Base-by-base conservation (phyloP, 2,329 filamentous ascomycete genomes). In the Monosporascus sp. region DNA sequence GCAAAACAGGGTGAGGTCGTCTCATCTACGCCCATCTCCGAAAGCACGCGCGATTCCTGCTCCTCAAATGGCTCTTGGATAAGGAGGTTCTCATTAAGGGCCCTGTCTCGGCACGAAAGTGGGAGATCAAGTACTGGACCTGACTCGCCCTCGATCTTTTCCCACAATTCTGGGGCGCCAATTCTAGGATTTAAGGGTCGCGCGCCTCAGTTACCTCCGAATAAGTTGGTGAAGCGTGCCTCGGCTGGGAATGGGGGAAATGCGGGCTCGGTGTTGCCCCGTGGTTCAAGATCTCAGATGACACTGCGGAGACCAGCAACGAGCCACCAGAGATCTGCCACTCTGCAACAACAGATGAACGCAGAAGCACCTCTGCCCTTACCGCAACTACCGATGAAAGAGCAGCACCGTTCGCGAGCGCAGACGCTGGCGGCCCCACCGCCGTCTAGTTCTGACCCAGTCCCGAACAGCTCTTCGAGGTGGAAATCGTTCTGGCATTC, bases 181-280 rank as follows among this genome's bases (percentile, higher is more conserved):
- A 86, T 90, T 53, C 68, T 87, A 22, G 69, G 72, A 9, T 69
- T 73, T 22, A 61, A 68, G 17, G 65, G 64, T 44, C 65, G 73
- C 18, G 55, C 68, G 18, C 72, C 68, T 60, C 76, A 76, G 55
- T 68, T 82, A 34, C 74, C 82, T 8, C 85, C 84, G 18, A 92
- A 92, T 69, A 91, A 90, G 72, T 76, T 92, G 41, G 87, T 91
- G 50, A 93, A 93, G 71, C 83, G 88, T 55, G 78, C 82, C 38
- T 78, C 84, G 3, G 83, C 86, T 20, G 72, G 75, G 47, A 77
- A 78, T 58, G 72, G 72, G 49, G 65, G 74, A 50, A 71, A 72
- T 56, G 66, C 74, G 47, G 71, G 76, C 6, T 65, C 72, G 44
- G 58, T 72, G 34, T 65, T 71, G 31, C 73, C 75, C 53, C 76